A percentile compares a stretch with the other conserved stretches of the same genome.
Evolutionary conservation across 2,329 filamentous ascomycete species (phyloP).

Genomic region (Nothophoma quercina): DNA sequence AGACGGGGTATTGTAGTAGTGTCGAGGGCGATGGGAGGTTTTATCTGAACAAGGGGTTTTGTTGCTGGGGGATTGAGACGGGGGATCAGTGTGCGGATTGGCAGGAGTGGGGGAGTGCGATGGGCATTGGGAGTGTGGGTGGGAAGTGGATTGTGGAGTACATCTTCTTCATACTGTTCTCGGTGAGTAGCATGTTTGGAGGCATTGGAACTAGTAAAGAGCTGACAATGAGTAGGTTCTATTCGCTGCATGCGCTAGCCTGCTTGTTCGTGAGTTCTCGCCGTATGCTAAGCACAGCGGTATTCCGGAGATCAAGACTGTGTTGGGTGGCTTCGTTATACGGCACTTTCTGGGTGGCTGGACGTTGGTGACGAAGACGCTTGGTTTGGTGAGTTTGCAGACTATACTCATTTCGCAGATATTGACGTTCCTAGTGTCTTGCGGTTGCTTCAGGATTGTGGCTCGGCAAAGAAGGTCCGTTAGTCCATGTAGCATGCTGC

Average conservation of each 20-base stretch:
- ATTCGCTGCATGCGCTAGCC: slow-evolving; percentile 78
- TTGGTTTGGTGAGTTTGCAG: slow-evolving; percentile 73
- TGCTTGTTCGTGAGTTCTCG: slow-evolving; percentile 84
- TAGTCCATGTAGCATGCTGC: slow-evolving; percentile 96
- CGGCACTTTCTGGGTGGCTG: slow-evolving; percentile 83
- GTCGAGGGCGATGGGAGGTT: slow-evolving; percentile 82
- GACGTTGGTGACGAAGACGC: slow-evolving; percentile 88
- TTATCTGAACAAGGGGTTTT: slow-evolving; percentile 90
- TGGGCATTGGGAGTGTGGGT: slow-evolving; percentile 70
- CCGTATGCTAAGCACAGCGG: slow-evolving; percentile 92
- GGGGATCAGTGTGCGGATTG: slow-evolving; percentile 84
- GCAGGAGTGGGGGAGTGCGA: slow-evolving; percentile 81
- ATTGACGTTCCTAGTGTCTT: slow-evolving; percentile 69
- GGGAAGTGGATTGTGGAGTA: slow-evolving; percentile 87
- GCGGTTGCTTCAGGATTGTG: slow-evolving; percentile 94
- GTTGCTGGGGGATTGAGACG: slow-evolving; percentile 85
- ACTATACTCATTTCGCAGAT: not conserved
- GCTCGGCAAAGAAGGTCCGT: slow-evolving; percentile 93
- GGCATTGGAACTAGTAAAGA: not conserved
- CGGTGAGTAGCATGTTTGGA: slow-evolving; percentile 62
- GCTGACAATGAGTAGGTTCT: slow-evolving; percentile 63
- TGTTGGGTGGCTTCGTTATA: slow-evolving; percentile 93
- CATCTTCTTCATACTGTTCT: slow-evolving; percentile 83
- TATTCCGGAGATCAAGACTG: slow-evolving; percentile 97
- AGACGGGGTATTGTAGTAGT: slow-evolving; percentile 84